Percentiles rank a stretch among this genome's conserved stretches.
Evolutionary conservation across 108 stramenopile genomes (phyloP).

Genomic region (Skeletonema costatum): DNA sequence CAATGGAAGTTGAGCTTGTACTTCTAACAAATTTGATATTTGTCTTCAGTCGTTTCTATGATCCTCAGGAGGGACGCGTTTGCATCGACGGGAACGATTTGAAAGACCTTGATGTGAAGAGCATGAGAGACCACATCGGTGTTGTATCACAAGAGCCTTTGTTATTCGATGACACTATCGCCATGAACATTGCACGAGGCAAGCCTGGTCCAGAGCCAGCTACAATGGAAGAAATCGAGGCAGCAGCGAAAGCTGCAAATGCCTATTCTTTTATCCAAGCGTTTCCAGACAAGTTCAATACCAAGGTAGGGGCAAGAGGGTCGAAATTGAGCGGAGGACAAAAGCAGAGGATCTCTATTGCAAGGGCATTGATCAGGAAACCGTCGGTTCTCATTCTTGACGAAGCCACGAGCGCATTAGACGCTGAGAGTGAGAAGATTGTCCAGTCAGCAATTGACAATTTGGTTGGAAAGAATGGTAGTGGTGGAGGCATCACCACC

Average conservation of each 20-base stretch:
- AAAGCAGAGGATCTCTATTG: conserved; percentile 84
- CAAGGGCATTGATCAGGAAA: conserved; percentile 56
- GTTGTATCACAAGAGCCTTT: conserved; percentile 73
- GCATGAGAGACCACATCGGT: conserved; percentile 58
- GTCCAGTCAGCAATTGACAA: conserved; percentile 87
- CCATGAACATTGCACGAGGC: conserved; percentile 70
- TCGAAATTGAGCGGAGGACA: conserved; percentile 77
- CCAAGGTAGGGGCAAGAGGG: conserved; percentile 60
- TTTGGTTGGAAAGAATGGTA: conserved; percentile 53
- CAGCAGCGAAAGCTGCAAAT: conserved; percentile 47
- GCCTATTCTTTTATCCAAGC: conserved; percentile 66
- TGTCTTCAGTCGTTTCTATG: conserved; percentile 79
- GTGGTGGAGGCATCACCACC: conserved; percentile 63
- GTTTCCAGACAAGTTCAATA: conserved; percentile 57
- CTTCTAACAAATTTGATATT: background rate
- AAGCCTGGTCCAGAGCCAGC: conserved; percentile 28
- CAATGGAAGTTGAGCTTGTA: background rate
- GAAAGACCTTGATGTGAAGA: conserved; percentile 28
- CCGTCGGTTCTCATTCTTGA: conserved; percentile 38
- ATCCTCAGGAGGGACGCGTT: conserved; percentile 39
- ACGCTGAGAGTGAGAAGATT: conserved; percentile 63
- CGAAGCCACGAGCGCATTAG: conserved; percentile 67
- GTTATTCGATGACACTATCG: conserved; percentile 66
- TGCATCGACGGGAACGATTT: conserved; percentile 36
- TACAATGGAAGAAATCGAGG: conserved; percentile 39